Base-by-base conservation (phyloP, 179 eudicot genomes). In the Corrigiola litoralis region DNA sequence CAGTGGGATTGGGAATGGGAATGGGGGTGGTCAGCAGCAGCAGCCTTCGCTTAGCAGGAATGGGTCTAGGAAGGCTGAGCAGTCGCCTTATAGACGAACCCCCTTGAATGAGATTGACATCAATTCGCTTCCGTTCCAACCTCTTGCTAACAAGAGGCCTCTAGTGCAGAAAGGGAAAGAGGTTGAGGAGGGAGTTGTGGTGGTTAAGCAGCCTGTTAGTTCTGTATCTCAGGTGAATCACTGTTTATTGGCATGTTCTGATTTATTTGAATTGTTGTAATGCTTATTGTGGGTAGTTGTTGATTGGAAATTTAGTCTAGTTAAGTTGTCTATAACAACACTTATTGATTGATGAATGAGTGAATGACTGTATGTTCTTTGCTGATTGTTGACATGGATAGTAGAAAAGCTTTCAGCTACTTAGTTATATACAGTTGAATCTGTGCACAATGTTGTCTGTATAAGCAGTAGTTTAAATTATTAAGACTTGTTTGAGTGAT, bases 11-110 rank as follows among this genome's bases (percentile, higher is more conserved):
- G 44, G 67, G 16, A 57, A 17, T 29, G 71, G 71, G 50, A 66
- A 28, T 36, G 72, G 33, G 49, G 48, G 56, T 28, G 73, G 63
- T 1, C 20, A 67, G 66, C 80, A 73, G 67, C 82, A 73, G 76
- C 74, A 66, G 41, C 17, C 66, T 24, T 75, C 92, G 2, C 78
- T 87, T 4, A 90, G 97, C 44, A 72, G 95, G 32, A 92, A 83
- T 70, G 86, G 85, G 71, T 92, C 97, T 0, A 86, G 95, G 77
- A 90, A 87, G 64, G 88, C 84, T 1, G 98, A 90, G 65, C 84
- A 81, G 0, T 92, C 98, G 3, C 98, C 98, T 23, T 81, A 70
- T 44, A 72, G 95, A 32, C 84, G 99, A 61, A 86, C 89, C 4
- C 97, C 99, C 0, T 75, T 94, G 66, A 72, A 73, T 59, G 99